Conservation (phyloP, 169 alveolate species). For the Condylostoma magnum region DNA sequence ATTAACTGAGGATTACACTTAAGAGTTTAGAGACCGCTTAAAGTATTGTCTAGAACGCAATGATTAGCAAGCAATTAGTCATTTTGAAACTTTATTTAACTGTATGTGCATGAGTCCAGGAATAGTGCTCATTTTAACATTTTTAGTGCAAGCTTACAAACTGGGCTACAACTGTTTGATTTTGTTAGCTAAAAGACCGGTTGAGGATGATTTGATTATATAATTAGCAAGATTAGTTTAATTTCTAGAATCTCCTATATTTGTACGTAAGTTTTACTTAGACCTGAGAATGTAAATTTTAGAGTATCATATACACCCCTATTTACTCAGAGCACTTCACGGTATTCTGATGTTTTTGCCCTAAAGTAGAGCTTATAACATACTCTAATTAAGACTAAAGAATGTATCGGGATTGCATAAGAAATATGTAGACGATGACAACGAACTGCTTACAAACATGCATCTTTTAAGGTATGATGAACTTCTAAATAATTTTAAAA, state of each 20-base stretch:
- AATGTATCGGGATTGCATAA: slow-evolving; percentile 9
- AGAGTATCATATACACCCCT: slow-evolving; percentile 23
- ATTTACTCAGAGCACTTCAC: slow-evolving; percentile 9
- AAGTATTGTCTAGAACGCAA: slow-evolving; percentile 21
- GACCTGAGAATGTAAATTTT: slow-evolving; percentile 21
- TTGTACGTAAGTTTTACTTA: slow-evolving; percentile 16
- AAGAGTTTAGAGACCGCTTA: background rate
- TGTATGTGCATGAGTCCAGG: slow-evolving; percentile 16
- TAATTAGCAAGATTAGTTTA: slow-evolving; percentile 17
- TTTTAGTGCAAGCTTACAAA: slow-evolving; percentile 18
- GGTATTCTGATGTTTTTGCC: slow-evolving; percentile 28
- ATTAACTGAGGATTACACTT: background rate
- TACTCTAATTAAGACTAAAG: slow-evolving; percentile 6
- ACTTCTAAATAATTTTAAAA: background rate
- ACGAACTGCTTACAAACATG: background rate
- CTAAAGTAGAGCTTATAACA: slow-evolving; percentile 22
- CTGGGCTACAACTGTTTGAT: slow-evolving; percentile 10
- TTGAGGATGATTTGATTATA: background rate
- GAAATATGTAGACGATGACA: background rate
- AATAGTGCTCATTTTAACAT: background rate
- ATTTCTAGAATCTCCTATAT: slow-evolving; percentile 9
- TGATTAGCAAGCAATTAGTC: background rate
- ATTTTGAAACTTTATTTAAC: slow-evolving; percentile 17
- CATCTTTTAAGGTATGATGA: background rate
- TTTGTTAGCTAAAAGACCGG: background rate